phyloP scores from a whole-genome alignment of 192 early-diverging fungal genomes.

The Entomortierella parvispora region DNA sequence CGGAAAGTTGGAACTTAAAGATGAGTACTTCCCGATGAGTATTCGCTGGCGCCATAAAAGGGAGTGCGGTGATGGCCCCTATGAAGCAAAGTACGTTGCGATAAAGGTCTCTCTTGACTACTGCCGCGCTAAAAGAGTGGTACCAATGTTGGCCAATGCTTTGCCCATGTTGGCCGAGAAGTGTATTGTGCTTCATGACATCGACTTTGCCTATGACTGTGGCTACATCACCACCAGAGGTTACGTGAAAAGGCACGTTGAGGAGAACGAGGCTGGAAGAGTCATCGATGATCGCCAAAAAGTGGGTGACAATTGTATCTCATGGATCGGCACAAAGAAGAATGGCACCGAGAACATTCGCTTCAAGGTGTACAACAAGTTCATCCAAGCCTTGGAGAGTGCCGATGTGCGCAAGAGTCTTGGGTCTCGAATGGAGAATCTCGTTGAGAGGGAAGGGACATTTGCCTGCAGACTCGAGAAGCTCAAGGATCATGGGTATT shows the following conservation, averaged over 20 bases:
- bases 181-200: not conserved
- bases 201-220: not conserved
- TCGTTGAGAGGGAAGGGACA: not conserved
- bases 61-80: not conserved
- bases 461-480: not conserved
- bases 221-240: not conserved
- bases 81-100: not conserved
- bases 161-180: not conserved
- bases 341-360: not conserved
- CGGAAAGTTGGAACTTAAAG: too few relatives aligned
- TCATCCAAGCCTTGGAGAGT: not conserved
- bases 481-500: constrained; percentile 2
- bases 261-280: not conserved
- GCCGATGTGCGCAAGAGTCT: not conserved
- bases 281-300: not conserved
- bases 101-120: not conserved
- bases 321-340: not conserved
- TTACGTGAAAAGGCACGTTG: not conserved
- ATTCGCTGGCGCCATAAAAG: not conserved
- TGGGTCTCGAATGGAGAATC: not conserved
- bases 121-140: not conserved
- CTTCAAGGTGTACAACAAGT: not conserved
- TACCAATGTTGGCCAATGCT: not conserved
- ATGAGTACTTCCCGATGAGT: not conserved
- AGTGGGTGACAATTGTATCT: not conserved